These are phyloP conservation scores for Pistacia atlantica DNA, from an alignment of 345 rosid species.

Conservation along the genomic window DNA sequence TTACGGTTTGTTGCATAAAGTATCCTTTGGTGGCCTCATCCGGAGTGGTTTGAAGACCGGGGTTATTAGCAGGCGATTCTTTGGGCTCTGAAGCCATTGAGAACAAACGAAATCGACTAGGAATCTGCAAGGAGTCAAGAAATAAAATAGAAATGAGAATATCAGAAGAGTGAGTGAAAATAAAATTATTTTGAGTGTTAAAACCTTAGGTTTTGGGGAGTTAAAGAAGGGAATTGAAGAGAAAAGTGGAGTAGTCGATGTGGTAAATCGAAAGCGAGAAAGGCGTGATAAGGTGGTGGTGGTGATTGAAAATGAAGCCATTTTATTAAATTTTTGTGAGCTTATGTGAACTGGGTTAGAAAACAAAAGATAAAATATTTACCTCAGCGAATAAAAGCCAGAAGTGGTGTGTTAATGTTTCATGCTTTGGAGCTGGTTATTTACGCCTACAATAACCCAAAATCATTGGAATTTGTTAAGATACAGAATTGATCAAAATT, in stretches of 20 bases:
- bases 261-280: background rate
- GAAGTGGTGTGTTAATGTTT: no score
- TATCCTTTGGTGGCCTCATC: conserved; percentile 87
- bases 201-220: background rate
- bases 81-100: conserved; percentile 75
- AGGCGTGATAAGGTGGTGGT: conserved; percentile 8
- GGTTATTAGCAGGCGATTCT: conserved; percentile 75
- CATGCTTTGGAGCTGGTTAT: no score
- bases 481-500: no score
- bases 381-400: no score
- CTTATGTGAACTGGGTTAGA: background rate
- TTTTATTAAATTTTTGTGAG: background rate
- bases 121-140: conserved; percentile 34
- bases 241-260: background rate
- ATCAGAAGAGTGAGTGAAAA: background rate
- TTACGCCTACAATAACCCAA: no score
- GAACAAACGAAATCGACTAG: conserved; percentile 45
- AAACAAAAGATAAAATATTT: no score
- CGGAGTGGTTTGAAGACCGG: conserved; percentile 59
- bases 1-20: conserved; percentile 91
- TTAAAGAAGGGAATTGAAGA: conserved; percentile 6
- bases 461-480: no score
- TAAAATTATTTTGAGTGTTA: background rate
- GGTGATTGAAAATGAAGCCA: conserved; percentile 13
- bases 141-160: background rate